Conservation (phyloP, 257 asterid genomes). For the Solanum arcanum region DNA sequence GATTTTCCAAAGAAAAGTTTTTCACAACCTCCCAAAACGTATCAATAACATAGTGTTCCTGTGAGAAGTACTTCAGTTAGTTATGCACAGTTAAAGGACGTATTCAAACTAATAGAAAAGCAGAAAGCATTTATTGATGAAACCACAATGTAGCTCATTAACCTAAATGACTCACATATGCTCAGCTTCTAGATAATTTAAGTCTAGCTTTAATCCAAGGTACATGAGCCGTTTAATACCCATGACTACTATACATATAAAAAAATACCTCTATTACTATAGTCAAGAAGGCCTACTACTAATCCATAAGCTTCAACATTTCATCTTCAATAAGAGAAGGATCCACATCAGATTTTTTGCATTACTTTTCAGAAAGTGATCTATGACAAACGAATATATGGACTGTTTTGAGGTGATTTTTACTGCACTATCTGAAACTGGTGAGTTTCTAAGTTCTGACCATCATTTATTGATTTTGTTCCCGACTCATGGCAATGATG, state of each 20-base stretch:
- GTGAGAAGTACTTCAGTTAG: conserved; percentile 24
- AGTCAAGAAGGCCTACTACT: neutral
- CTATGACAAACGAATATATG: neutral
- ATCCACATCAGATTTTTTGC: neutral
- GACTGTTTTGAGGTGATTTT: neutral
- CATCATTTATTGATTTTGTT: neutral
- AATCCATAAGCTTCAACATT: neutral
- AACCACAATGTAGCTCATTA: neutral
- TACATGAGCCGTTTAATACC: neutral
- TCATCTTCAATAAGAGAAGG: neutral
- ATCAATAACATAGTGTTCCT: conserved; percentile 84
- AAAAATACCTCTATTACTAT: neutral
- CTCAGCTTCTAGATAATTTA: neutral
- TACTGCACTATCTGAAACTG: neutral
- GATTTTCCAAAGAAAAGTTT: conserved; percentile 63
- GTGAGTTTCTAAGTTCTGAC: neutral
- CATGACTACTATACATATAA: neutral
- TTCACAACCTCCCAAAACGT: conserved; percentile 93
- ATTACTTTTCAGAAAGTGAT: neutral
- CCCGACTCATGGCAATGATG: neutral
- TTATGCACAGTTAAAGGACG: neutral
- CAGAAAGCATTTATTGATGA: neutral
- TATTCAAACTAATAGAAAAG: neutral
- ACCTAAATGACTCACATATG: neutral
- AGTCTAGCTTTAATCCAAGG: neutral